Percentiles rank a stretch among this genome's conserved stretches.
These are phyloP conservation scores for Neopestalotiopsis sp. DNA, from an alignment of 2,329 filamentous ascomycete genomes.

Conservation along the genomic window DNA sequence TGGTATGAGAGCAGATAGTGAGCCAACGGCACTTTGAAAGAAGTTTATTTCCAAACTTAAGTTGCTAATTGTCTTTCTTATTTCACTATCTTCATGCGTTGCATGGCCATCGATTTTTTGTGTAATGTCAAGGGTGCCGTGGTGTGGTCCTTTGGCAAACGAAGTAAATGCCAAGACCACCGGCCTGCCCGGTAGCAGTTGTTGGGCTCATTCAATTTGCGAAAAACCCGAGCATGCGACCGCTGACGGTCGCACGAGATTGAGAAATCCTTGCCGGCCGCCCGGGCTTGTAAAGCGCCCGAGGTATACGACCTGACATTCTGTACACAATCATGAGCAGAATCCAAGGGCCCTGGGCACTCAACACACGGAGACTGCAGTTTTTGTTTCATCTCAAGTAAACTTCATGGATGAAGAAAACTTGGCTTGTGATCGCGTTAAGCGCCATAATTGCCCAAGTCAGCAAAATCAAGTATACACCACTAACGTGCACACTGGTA, in stretches of 20 bases:
- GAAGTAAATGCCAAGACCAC: constrained; percentile 1
- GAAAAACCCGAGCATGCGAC: neutral
- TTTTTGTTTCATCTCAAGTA: constrained; percentile 14
- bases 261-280: constrained; percentile 2
- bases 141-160: neutral
- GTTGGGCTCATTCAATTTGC: neutral
- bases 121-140: neutral
- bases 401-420: neutral
- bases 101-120: neutral
- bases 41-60: neutral
- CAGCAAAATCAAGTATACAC: neutral
- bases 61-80: neutral
- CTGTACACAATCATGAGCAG: neutral
- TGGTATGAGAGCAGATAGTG: neutral
- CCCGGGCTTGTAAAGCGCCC: neutral
- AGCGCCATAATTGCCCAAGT: neutral
- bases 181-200: neutral
- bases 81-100: neutral
- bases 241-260: neutral
- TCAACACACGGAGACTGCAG: neutral
- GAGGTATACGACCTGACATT: neutral
- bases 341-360: neutral
- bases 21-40: neutral
- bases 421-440: neutral
- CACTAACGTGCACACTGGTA: neutral